Base-by-base conservation (phyloP, 2,329 filamentous ascomycete species). In the Fusarium multiceps region DNA sequence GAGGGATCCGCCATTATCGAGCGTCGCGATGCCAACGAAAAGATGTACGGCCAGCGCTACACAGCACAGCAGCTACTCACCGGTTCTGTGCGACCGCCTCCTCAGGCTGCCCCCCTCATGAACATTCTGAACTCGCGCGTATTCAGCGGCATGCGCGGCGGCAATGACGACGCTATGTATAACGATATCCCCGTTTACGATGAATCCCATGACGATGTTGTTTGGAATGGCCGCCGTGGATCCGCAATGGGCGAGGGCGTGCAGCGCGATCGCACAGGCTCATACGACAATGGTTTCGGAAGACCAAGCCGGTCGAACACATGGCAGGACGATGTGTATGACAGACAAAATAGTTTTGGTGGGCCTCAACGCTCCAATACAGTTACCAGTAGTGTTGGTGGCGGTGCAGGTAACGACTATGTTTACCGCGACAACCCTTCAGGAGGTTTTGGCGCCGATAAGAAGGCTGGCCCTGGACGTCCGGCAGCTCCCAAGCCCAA, bases 1-100 rank as follows among this genome's bases (percentile, higher is more conserved):
- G 96, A 99, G 80, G 96, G 96, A 23, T 95, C 92, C 66, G 94
- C 93, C 55, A 91, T 99, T 71, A 93, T 98, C 69, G 96, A 99
- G 83, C 89, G 96, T 69, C 92, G 94, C 82, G 96, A 99, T 81
- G 96, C 96, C 74, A 99, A 99, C 78, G 92, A 97, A 82, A 97
- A 97, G 82, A 87, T 99, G 66, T 99, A 99, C 80, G 93, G 93
- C 67, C 89, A 91, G 62, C 89, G 92, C 66, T 88, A 93, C 80
- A 94, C 93, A 11, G 96, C 96, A 16, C 84, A 86, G 68, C 92
- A 97, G 78, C 88, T 99, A 46, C 88, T 99, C 40, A 89, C 88
- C 59, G 96, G 96, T 34, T 86, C 87, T 34, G 88, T 98, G 41
- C 87, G 89, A 43, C 89, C 94, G 2, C 95, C 96, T 3, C 89